phyloP scores from a whole-genome alignment of 192 early-diverging fungal genomes.

The Gonapodya sp. region DNA sequence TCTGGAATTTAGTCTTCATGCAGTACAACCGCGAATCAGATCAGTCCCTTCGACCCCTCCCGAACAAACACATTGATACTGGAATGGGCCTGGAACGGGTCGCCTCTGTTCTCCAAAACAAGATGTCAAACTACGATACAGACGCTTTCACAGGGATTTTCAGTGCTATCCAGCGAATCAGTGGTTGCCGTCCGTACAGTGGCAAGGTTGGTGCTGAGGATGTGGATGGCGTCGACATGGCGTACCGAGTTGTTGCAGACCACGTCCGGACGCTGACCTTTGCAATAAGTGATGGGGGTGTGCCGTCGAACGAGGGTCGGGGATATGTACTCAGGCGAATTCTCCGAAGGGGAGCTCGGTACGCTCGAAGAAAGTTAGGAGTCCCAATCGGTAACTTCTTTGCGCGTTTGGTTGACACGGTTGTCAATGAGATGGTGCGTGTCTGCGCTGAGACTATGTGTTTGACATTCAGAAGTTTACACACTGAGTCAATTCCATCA shows the following conservation, averaged over 20 bases:
- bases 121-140: constrained; percentile 96
- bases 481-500: not conserved
- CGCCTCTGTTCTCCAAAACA: constrained; percentile 87
- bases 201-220: constrained; percentile 86
- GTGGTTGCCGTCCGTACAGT: constrained; percentile 71
- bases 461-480: not conserved
- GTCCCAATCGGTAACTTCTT: constrained; percentile 89
- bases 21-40: constrained; percentile 95
- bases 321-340: constrained; percentile 97
- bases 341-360: constrained; percentile 85
- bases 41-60: constrained; percentile 73
- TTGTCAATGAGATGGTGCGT: constrained; percentile 79
- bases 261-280: constrained; percentile 94
- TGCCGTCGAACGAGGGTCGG: constrained; percentile 96
- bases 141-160: constrained; percentile 84
- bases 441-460: not conserved
- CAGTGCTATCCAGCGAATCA: constrained; percentile 70
- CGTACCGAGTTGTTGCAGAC: constrained; percentile 97
- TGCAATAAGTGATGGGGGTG: constrained; percentile 89
- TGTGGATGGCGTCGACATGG: constrained; percentile 90
- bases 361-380: constrained; percentile 84
- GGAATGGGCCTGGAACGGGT: constrained; percentile 95
- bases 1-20: constrained; percentile 99
- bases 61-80: constrained; percentile 96
- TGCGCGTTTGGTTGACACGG: constrained; percentile 80